These are phyloP conservation scores for Penicillium manginii DNA, from an alignment of 495 filamentous ascomycete species.

Conservation along the genomic window DNA sequence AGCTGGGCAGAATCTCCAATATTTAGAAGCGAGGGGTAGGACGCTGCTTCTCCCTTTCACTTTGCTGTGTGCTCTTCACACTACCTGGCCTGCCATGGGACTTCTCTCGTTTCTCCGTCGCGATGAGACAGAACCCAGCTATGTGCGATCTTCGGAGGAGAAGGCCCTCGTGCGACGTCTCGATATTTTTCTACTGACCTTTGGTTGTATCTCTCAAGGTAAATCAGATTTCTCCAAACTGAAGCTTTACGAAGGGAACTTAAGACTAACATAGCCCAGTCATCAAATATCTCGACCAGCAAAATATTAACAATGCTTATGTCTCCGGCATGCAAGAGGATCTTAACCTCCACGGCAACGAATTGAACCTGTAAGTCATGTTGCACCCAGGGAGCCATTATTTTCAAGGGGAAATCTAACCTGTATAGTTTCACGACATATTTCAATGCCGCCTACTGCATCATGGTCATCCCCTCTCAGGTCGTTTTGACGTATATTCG, in stretches of 20 bases:
- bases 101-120: conserved; percentile 24
- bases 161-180: conserved; percentile 37
- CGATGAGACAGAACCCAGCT: conserved; percentile 7
- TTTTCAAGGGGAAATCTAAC: background rate
- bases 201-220: conserved; percentile 40
- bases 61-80: background rate
- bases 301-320: conserved; percentile 60
- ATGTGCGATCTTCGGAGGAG: conserved; percentile 30
- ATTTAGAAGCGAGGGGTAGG: conserved; percentile 1
- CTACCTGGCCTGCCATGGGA: conserved; percentile 17
- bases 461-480: conserved; percentile 62
- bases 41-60: background rate
- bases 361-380: conserved; percentile 38
- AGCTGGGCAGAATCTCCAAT: background rate
- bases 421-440: conserved; percentile 43
- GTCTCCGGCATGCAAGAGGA: conserved; percentile 43
- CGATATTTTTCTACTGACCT: conserved; percentile 35
- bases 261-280: conserved; percentile 25
- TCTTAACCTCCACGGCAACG: conserved; percentile 48
- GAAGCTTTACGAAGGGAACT: background rate
- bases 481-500: conserved; percentile 57
- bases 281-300: conserved; percentile 59
- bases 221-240: background rate
- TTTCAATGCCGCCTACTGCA: conserved; percentile 64
- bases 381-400: background rate